Percentiles rank a stretch among this genome's conserved stretches.
Conservation (phyloP, 2,329 filamentous ascomycete genomes). For the Gaeumannomyces sp. region DNA sequence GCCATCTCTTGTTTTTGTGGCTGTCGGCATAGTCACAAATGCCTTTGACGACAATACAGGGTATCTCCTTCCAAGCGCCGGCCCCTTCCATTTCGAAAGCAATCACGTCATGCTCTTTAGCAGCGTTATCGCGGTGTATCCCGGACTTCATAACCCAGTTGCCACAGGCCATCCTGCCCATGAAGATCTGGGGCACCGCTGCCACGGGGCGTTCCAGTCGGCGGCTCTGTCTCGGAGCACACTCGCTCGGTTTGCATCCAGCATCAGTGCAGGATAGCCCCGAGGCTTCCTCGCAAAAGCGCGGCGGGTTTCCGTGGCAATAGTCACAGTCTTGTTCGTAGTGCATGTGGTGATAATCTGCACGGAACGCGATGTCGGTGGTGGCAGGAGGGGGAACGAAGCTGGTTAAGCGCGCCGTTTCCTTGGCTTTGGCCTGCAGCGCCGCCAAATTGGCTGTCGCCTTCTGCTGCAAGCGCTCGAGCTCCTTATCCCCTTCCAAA, state of each 20-base stretch:
- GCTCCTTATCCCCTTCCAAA: background rate
- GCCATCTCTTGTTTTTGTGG: slow-evolving; percentile 32
- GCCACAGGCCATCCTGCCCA: too few relatives aligned
- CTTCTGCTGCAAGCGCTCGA: background rate
- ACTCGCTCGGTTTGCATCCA: too few relatives aligned
- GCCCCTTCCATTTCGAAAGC: slow-evolving; percentile 30
- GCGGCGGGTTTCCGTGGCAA: background rate
- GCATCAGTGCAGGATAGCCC: too few relatives aligned
- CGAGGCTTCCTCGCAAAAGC: too few relatives aligned
- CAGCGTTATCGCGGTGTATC: background rate
- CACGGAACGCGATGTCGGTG: background rate
- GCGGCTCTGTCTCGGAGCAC: too few relatives aligned
- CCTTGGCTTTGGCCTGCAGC: background rate
- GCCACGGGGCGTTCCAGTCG: too few relatives aligned
- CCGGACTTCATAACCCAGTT: background rate
- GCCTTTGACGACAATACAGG: slow-evolving; percentile 24
- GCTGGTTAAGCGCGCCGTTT: background rate
- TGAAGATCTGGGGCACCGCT: background rate
- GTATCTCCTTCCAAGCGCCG: slow-evolving; percentile 24
- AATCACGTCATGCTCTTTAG: background rate
- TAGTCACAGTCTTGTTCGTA: background rate
- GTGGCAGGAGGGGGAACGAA: background rate
- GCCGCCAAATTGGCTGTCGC: background rate
- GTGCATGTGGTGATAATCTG: background rate
- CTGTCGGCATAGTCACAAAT: slow-evolving; percentile 34